A percentile compares a stretch with the other conserved stretches of the same genome.
Evolutionary conservation across 1,284 basidiomycete species (phyloP).

Genomic region (Heterobasidion irregulare): DNA sequence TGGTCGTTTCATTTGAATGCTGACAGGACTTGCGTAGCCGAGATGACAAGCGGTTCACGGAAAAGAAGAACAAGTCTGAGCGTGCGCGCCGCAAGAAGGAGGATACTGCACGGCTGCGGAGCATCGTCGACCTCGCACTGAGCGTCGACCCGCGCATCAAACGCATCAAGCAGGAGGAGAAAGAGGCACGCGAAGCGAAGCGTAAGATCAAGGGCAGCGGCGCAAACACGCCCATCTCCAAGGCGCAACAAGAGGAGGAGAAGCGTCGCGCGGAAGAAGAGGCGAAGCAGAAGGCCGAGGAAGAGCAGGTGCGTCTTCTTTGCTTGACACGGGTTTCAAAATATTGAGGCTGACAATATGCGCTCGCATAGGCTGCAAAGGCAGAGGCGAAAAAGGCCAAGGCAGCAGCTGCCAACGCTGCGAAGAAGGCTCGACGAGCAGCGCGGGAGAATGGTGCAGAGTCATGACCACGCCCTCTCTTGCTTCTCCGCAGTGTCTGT

Average conservation of each 20-base stretch:
- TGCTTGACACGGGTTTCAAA: neutral
- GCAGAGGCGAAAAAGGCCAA: conserved; percentile 82
- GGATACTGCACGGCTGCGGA: conserved; percentile 86
- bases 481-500: neutral
- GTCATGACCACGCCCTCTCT: too few species aligned
- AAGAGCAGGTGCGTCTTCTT: conserved; percentile 42
- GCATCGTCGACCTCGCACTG: conserved; percentile 84
- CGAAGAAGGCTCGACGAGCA: conserved; percentile 88
- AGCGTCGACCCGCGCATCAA: conserved; percentile 93
- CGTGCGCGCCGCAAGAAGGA: conserved; percentile 97
- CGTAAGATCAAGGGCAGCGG: conserved; percentile 51
- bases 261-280: conserved; percentile 69
- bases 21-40: conserved; percentile 45
- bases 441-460: conserved; percentile 24
- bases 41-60: conserved; percentile 97
- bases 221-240: conserved; percentile 35
- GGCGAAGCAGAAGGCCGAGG: conserved; percentile 58
- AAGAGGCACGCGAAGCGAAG: conserved; percentile 91
- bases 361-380: conserved; percentile 40
- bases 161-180: conserved; percentile 95
- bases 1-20: conserved; percentile 1
- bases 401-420: conserved; percentile 80
- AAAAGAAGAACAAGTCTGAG: conserved; percentile 99
- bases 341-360: neutral
- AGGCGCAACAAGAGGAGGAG: conserved; percentile 67